Evolutionary conservation across 2,329 filamentous ascomycete genomes (phyloP), one percentile per base, ranked within the genome.

Genomic region (Coniella lustricola): DNA sequence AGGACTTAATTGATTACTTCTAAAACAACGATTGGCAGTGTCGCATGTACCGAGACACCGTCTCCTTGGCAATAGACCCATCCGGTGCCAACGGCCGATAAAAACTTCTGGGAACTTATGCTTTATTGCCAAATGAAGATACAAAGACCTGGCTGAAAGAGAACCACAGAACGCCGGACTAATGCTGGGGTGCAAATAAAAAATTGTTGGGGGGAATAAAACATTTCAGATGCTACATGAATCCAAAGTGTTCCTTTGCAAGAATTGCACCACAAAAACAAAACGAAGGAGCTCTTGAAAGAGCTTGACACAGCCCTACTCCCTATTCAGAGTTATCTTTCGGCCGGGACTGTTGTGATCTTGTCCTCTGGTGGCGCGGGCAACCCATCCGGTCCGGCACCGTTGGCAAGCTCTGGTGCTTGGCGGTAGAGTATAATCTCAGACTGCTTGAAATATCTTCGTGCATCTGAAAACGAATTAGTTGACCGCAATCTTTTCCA

Each of bases 391-490:
- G 70, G 69, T 41, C 62, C 66, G 55, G 65, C 68, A 41, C 62
- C 67, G 55, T 66, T 69, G 36, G 69, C 65, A 41, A 76, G 69
- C 54, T 84, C 80, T 7, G 81, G 79, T 16, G 80, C 75, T 65
- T 97, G 93, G 56, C 93, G 84, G 73, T 87, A 97, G 45, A 98
- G 82, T 50, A 96, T 90, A 64, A 98, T 98, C 71, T 98, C 93
- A 45, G 90, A 96, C 68, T 98, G 93, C 69, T 98, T 98, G 73
- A 98, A 98, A 72, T 98, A 98, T 60, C 93, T 82, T 60, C 93
- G 83, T 43, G 93, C 93, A 67, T 98, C 93, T 90, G 63, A 38
- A n/a, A n/a, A 32, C 16, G 31, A 34, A 52, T 59, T 41, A 60
- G 62, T 46, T 43, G 17, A 44, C 43, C 13, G 22, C 16, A 22